Conservation (phyloP, 1,139 yeast species). For the Trichomonascaceae sp. region DNA sequence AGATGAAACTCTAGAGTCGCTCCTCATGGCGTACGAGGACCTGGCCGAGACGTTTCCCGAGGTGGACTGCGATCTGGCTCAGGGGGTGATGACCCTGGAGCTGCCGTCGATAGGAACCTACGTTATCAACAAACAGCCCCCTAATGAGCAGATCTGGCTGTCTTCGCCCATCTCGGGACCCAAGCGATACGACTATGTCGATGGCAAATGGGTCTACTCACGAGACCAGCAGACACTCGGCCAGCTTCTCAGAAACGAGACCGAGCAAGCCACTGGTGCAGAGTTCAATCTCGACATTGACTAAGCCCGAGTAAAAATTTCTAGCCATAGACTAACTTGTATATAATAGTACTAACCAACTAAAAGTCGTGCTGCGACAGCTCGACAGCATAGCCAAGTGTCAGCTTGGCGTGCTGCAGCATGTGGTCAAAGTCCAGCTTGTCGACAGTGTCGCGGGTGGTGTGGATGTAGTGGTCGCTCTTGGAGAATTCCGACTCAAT, state of each 20-base stretch:
- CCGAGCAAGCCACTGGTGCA: constrained; percentile 14
- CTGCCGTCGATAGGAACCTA: constrained; percentile 64
- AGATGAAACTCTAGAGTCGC: constrained; percentile 47
- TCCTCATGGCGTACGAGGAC: constrained; percentile 51
- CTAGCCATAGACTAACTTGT: no score
- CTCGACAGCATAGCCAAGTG: constrained; percentile 59
- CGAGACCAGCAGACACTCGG: constrained; percentile 28
- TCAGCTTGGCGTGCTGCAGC: constrained; percentile 63
- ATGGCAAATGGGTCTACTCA: constrained; percentile 27
- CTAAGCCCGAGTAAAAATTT: no score
- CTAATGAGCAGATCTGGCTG: constrained; percentile 87
- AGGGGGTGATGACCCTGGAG: constrained; percentile 67
- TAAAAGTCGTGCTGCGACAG: constrained; percentile 28
- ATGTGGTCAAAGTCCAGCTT: constrained; percentile 65
- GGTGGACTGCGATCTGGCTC: constrained; percentile 67
- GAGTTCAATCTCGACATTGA: constrained; percentile 6
- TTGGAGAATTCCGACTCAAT: constrained; percentile 60
- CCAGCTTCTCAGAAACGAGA: constrained; percentile 24
- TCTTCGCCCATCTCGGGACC: constrained; percentile 93
- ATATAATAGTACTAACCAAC: no score
- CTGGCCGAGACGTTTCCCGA: constrained; percentile 46
- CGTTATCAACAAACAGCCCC: constrained; percentile 87
- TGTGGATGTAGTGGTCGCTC: constrained; percentile 60
- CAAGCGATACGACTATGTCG: constrained; percentile 36
- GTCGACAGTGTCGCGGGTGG: constrained; percentile 69